Base-by-base conservation (phyloP, 2,329 filamentous ascomycete species). In the Aspergillus pseudoglaucus region DNA sequence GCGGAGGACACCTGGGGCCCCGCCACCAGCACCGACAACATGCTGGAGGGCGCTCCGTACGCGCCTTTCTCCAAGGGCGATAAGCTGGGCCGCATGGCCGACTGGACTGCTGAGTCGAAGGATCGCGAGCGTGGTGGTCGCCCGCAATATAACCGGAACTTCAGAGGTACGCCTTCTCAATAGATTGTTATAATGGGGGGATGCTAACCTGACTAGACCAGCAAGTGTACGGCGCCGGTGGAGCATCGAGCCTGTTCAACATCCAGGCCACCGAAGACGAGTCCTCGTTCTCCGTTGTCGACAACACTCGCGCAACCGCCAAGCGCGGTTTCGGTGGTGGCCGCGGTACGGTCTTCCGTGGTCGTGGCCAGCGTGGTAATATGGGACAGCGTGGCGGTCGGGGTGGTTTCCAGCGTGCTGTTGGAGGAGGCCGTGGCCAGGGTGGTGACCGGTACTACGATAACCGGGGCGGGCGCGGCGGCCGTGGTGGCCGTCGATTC, bases 21-120 rank as follows among this genome's bases (percentile, higher is more conserved):
- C 46, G 71, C 87, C 52, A 82, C 86, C 59, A 86, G 90, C 52
- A 82, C 76, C 61, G 88, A 95, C 69, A 95, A 88, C 55, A 95
- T 88, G 53, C 81, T 97, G 63, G 85, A 95, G 68, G 93, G 93
- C 67, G 89, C 97, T 44, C 93, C 93, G 35, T 98, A 96, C 71
- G 93, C 93, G 61, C 93, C 93, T 52, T 98, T 93, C 78, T 96
- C 90, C 59, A 98, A 98, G 75, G 90, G 89, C 68, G 93, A 98
- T 78, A 97, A 96, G 80, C 79, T 98, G 51, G 93, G 93, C 65
- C 90, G 93, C 70, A 97, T 98, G 90, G 93, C 93, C 52, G 93
- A 98, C 78, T 98, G 93, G 93, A 95, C 90, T 15, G 67, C 83
- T 42, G 93, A 96, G 67, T 84, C 87, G 69, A 96, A 96, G 75